Evolutionary conservation across 768 basidiomycete species (phyloP).

Genomic region (Agaricus subrufescens): DNA sequence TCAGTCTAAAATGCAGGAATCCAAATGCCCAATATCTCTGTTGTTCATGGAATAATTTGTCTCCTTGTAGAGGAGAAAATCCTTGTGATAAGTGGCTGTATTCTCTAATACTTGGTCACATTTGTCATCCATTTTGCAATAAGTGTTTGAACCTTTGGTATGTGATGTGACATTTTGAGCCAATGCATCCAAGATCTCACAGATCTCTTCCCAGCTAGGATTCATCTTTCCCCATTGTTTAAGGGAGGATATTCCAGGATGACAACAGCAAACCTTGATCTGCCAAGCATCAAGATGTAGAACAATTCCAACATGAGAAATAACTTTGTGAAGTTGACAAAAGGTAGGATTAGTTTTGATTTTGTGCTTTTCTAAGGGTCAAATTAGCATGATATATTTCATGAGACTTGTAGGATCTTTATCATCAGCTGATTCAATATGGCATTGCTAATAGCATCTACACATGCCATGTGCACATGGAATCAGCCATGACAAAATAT

Average conservation of each 20-base stretch:
- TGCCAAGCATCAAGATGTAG: slow-evolving; percentile 20
- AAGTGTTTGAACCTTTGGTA: no score
- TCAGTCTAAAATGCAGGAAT: not conserved
- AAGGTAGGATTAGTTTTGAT: slow-evolving; percentile 22
- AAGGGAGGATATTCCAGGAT: no score
- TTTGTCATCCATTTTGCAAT: not conserved
- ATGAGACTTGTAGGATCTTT: not conserved
- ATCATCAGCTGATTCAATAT: slow-evolving; percentile 3
- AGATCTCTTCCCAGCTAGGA: no score
- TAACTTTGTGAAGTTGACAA: slow-evolving; percentile 22
- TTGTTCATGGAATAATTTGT: not conserved
- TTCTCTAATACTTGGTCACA: not conserved
- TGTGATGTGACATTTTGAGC: no score
- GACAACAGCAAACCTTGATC: no score
- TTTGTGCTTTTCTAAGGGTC: slow-evolving; percentile 21
- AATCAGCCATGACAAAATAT: slow-evolving; percentile 12
- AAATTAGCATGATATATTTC: not conserved
- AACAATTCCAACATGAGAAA: slow-evolving; percentile 17
- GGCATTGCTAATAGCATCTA: slow-evolving; percentile 10
- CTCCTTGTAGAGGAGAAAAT: not conserved
- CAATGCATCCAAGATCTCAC: no score
- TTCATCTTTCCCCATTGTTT: no score
- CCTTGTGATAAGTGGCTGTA: not conserved
- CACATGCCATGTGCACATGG: slow-evolving; percentile 16
- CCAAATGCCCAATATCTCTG: not conserved